Evolutionary conservation across 805 yeast species (phyloP).

Genomic region (Cyberlindnera misumaiensis): DNA sequence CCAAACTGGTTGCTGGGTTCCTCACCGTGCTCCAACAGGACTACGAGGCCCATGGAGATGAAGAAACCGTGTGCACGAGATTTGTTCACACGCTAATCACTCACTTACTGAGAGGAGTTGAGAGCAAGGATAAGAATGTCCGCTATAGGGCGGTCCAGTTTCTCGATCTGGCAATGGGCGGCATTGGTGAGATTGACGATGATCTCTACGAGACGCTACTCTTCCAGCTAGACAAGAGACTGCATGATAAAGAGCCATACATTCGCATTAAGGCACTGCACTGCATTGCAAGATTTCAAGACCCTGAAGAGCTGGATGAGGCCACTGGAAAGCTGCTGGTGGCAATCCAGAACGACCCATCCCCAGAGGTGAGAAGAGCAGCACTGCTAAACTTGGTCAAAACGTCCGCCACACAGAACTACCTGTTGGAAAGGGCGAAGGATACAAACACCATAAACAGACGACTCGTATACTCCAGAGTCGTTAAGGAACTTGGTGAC

Average conservation of each 20-base stretch:
- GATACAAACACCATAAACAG: slow-evolving; percentile 71
- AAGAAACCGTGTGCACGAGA: slow-evolving; percentile 34
- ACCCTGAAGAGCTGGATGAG: slow-evolving; percentile 35
- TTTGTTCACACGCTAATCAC: slow-evolving; percentile 57
- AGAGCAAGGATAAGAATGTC: slow-evolving; percentile 69
- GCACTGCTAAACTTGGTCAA: slow-evolving; percentile 67
- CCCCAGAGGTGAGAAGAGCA: slow-evolving; percentile 85
- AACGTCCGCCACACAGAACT: slow-evolving; percentile 44
- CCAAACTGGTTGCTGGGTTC: slow-evolving; percentile 57
- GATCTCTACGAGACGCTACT: slow-evolving; percentile 59
- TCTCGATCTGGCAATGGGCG: slow-evolving; percentile 62
- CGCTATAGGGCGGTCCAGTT: slow-evolving; percentile 76
- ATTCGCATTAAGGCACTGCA: slow-evolving; percentile 83
- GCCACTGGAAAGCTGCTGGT: slow-evolving; percentile 40
- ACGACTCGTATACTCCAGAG: slow-evolving; percentile 60
- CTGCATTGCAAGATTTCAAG: slow-evolving; percentile 73
- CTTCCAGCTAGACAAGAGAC: slow-evolving; percentile 52
- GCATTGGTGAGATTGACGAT: slow-evolving; percentile 69
- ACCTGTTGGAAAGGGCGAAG: slow-evolving; percentile 71
- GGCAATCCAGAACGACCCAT: slow-evolving; percentile 70
- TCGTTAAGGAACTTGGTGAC: slow-evolving; percentile 62
- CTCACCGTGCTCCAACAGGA: slow-evolving; percentile 38
- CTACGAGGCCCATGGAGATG: slow-evolving; percentile 27
- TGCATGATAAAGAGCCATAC: slow-evolving; percentile 67
- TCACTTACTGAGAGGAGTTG: slow-evolving; percentile 71